These are phyloP conservation scores for Arthonia radiata DNA, from an alignment of 495 filamentous ascomycete genomes.

Conservation along the genomic window DNA sequence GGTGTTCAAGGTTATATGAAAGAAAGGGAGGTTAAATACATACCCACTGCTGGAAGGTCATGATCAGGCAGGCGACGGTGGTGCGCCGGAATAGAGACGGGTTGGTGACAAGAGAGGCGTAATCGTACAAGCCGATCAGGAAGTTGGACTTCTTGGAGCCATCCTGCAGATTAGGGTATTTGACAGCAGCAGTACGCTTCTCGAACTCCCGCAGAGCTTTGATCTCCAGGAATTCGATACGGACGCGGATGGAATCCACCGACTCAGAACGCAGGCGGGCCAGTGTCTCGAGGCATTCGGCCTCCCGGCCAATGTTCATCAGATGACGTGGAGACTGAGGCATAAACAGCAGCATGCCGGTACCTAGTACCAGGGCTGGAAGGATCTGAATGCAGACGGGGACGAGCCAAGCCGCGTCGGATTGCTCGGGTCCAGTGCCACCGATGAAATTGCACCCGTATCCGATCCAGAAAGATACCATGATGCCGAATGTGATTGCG, in stretches of 20 bases:
- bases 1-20: constrained; percentile 4
- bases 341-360: constrained; percentile 60
- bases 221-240: constrained; percentile 63
- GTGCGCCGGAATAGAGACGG: constrained; percentile 54
- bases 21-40: constrained; percentile 45
- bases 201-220: constrained; percentile 58
- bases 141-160: constrained; percentile 23
- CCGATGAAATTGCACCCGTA: constrained; percentile 50
- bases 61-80: constrained; percentile 38
- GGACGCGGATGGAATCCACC: constrained; percentile 35
- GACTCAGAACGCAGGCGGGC: constrained; percentile 36
- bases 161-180: constrained; percentile 44
- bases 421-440: constrained; percentile 34
- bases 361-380: constrained; percentile 32
- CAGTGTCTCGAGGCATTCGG: constrained; percentile 42
- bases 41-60: constrained; percentile 62
- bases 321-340: constrained; percentile 68
- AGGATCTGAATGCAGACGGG: constrained; percentile 37
- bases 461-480: not conserved
- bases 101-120: constrained; percentile 43
- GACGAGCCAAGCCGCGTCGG: constrained; percentile 42
- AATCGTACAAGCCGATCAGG: constrained; percentile 51
- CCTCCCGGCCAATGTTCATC: constrained; percentile 44
- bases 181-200: constrained; percentile 42
- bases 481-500: constrained; percentile 22